Percentiles rank a stretch among this genome's conserved stretches.
Conservation (phyloP, 345 rosid genomes). For the Iberis pinnata region DNA sequence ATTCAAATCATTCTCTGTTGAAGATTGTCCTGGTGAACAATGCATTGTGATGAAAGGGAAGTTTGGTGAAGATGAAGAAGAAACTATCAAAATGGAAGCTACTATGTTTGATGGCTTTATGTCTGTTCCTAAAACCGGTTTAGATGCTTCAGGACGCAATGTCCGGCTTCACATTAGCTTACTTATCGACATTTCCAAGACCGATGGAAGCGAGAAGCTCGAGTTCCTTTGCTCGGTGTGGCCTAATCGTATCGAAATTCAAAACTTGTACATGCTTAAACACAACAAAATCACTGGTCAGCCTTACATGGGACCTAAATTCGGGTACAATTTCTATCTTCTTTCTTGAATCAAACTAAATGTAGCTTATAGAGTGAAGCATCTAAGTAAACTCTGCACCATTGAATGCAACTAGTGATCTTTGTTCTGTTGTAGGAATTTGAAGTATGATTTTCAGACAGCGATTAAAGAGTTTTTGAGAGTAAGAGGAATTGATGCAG, state of each 20-base stretch:
- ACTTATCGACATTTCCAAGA: constrained; percentile 44
- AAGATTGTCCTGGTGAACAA: constrained; percentile 50
- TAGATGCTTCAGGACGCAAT: constrained; percentile 43
- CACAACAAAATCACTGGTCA: constrained; percentile 27
- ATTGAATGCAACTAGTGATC: constrained; percentile 11
- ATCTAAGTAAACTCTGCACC: background rate
- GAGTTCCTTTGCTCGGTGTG: constrained; percentile 63
- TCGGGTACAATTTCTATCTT: constrained; percentile 34
- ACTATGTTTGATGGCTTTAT: constrained; percentile 64
- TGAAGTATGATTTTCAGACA: constrained; percentile 44
- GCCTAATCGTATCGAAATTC: constrained; percentile 60
- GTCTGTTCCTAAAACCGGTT: constrained; percentile 37
- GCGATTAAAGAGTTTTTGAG: constrained; percentile 39
- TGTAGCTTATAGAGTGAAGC: background rate
- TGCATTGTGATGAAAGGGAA: constrained; percentile 48
- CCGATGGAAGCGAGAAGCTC: constrained; percentile 32
- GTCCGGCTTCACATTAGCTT: constrained; percentile 51
- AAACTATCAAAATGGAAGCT: constrained; percentile 48
- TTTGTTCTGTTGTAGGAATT: constrained; percentile 37
- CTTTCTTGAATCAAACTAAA: background rate
- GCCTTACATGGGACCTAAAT: constrained; percentile 61
- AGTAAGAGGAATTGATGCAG: constrained; percentile 52
- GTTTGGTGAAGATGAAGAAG: constrained; percentile 35
- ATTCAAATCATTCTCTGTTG: constrained; percentile 47
- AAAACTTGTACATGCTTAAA: constrained; percentile 39